Base-by-base conservation (phyloP, 805 yeast genomes). In the Kluyveromyces dobzhanskii region DNA sequence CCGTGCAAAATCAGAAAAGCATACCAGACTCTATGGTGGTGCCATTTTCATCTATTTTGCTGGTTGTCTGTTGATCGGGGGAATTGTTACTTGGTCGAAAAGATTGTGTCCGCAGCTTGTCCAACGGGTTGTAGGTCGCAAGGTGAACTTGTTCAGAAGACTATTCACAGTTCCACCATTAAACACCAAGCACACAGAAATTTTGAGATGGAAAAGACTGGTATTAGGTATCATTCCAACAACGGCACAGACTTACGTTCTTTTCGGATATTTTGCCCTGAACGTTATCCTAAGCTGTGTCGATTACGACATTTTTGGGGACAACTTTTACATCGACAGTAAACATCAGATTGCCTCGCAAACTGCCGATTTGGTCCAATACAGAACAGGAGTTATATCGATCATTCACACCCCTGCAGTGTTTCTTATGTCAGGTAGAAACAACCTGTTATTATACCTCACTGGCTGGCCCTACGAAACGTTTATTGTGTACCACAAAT, bases 361-460 rank as follows among this genome's bases (percentile, higher is more conserved):
- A 30, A 30, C 32, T 6, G 18, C 32, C 8, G 19, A 14, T n/a
- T 17, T 30, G 18, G 32, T 30, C n/a, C 32, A 30, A n/a, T 30
- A 71, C 49, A 54, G 75, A 47, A 55, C 71, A 0, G 76, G 74
- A 1, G 69, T 70, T 4, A 45, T 70, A 14, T 68, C 69, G 11
- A 59, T 64, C 46, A 60, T 62, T 1, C 64, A 64, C 28, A 47
- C 78, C 45, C 88, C 90, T 0, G 46, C 70, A 3, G 49, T 78
- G 25, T 65, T 78, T 17, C 19, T 41, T 12, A 27, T 41, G 24
- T 39, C 38, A 5, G 44, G 44, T 3, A 37, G 44, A 13, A 41
- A 41, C 25, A 41, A 41, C 18, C 21, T 41, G 3, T 19, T 41
- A 16, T 30, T 41, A 24, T 41, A 35, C 36, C 30, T 37, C 11